Evolutionary conservation across 495 filamentous ascomycete genomes (phyloP).

Genomic region (Tricharina praecox): DNA sequence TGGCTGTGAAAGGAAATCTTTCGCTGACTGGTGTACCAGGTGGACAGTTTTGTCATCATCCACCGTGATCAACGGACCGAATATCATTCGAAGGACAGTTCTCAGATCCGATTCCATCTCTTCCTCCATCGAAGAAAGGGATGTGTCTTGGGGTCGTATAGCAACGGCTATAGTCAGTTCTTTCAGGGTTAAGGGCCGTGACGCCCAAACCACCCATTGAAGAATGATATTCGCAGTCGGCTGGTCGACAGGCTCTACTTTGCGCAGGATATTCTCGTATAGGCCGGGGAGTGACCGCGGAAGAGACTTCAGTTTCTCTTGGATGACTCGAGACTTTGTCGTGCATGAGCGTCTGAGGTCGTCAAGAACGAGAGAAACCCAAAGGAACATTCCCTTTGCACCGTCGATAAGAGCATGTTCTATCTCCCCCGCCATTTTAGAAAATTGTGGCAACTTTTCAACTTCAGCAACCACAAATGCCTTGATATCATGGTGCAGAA

Average conservation of each 20-base stretch:
- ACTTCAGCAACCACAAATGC: background rate
- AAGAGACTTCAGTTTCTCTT: slow-evolving; percentile 6
- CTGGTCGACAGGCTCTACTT: background rate
- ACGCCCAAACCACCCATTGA: slow-evolving; percentile 9
- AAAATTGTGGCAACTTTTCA: background rate
- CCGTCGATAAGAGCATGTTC: slow-evolving; percentile 7
- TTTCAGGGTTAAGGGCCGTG: slow-evolving; percentile 9
- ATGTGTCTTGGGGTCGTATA: slow-evolving; percentile 4
- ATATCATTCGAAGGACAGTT: slow-evolving; percentile 1
- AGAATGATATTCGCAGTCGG: slow-evolving; percentile 9
- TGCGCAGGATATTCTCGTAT: slow-evolving; percentile 8
- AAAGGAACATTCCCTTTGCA: slow-evolving; percentile 14
- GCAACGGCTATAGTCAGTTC: slow-evolving; percentile 11
- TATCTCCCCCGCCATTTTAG: slow-evolving; percentile 10
- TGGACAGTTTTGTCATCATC: slow-evolving; percentile 8
- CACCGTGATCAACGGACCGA: slow-evolving; percentile 10
- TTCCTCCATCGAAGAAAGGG: slow-evolving; percentile 8
- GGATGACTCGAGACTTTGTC: slow-evolving; percentile 6
- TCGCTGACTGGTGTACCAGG: slow-evolving; percentile 11
- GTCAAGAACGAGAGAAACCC: slow-evolving; percentile 11
- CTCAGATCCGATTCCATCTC: slow-evolving; percentile 9
- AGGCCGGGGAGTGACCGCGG: slow-evolving; percentile 5
- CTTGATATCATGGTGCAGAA: background rate
- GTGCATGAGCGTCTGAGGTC: slow-evolving; percentile 2
- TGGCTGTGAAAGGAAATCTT: slow-evolving; percentile 8